A percentile compares a stretch with the other conserved stretches of the same genome.
Evolutionary conservation across 1,139 yeast genomes (phyloP).

Genomic region (Diutina neorugosa): DNA sequence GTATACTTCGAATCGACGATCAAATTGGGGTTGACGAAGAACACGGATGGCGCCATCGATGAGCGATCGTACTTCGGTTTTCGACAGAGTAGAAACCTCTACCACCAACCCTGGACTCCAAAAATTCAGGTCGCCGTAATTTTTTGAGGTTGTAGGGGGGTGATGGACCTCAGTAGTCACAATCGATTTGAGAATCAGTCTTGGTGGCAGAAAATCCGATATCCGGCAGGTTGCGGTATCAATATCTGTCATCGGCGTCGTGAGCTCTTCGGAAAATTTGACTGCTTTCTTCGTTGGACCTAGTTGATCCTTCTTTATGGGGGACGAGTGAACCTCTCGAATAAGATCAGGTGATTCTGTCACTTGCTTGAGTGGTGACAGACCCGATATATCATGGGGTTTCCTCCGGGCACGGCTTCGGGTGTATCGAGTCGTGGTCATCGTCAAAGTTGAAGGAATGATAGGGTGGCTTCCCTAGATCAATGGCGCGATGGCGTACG

Average conservation of each 20-base stretch:
- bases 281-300: not conserved
- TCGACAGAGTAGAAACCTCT: not conserved
- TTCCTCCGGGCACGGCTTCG: not conserved
- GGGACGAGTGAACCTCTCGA: not conserved
- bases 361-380: not conserved
- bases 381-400: not conserved
- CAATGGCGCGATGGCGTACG: not conserved
- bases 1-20: not conserved
- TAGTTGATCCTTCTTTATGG: not conserved
- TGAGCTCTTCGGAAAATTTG: conserved; percentile 9
- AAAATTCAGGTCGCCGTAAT: not conserved
- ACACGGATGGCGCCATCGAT: not conserved
- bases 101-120: conserved; percentile 1
- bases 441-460: not conserved
- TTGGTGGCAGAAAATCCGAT: not conserved
- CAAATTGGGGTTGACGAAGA: not conserved
- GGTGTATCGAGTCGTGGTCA: conserved; percentile 2
- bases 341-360: not conserved
- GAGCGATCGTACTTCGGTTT: not conserved
- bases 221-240: not conserved
- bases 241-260: not conserved
- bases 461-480: not conserved
- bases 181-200: not conserved
- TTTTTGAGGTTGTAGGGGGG: not conserved
- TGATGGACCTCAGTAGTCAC: not conserved